phyloP scores from a whole-genome alignment of 2,329 filamentous ascomycete species.

The Macrophomina phaseolina region DNA sequence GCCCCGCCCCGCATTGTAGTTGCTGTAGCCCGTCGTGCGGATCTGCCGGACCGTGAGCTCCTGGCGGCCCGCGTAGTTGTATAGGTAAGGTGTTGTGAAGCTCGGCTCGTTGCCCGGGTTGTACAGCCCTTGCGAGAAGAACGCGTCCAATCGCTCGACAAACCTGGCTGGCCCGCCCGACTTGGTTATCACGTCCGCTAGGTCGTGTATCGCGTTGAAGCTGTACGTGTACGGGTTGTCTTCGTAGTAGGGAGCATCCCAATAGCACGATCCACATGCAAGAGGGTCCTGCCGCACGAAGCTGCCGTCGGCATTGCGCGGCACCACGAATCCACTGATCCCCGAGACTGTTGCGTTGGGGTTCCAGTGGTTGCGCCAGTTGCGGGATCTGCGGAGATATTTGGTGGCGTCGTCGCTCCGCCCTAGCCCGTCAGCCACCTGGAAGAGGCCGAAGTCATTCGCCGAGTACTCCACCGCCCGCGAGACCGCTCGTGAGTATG shows the following conservation, averaged over 20 bases:
- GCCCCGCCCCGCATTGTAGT: constrained; percentile 60
- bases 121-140: constrained; percentile 67
- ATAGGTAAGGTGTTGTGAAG: constrained; percentile 72
- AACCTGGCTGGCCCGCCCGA: constrained; percentile 64
- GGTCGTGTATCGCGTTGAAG: constrained; percentile 72
- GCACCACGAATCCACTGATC: constrained; percentile 71
- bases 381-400: constrained; percentile 67
- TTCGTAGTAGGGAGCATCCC: constrained; percentile 67
- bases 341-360: constrained; percentile 60
- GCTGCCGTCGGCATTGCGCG: constrained; percentile 56
- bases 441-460: constrained; percentile 72
- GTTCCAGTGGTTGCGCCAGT: constrained; percentile 78
- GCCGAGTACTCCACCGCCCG: constrained; percentile 70
- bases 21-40: constrained; percentile 63
- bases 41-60: constrained; percentile 65
- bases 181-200: constrained; percentile 59
- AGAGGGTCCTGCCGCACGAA: constrained; percentile 59
- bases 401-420: constrained; percentile 50
- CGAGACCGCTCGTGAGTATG: constrained; percentile 65
- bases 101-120: constrained; percentile 71
- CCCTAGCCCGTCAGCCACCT: constrained; percentile 62
- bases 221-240: constrained; percentile 68
- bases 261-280: constrained; percentile 67
- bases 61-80: constrained; percentile 69
- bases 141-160: constrained; percentile 63